Base-by-base conservation (phyloP, 352 stramenopile genomes). In the Phytophthora pinifolia region DNA sequence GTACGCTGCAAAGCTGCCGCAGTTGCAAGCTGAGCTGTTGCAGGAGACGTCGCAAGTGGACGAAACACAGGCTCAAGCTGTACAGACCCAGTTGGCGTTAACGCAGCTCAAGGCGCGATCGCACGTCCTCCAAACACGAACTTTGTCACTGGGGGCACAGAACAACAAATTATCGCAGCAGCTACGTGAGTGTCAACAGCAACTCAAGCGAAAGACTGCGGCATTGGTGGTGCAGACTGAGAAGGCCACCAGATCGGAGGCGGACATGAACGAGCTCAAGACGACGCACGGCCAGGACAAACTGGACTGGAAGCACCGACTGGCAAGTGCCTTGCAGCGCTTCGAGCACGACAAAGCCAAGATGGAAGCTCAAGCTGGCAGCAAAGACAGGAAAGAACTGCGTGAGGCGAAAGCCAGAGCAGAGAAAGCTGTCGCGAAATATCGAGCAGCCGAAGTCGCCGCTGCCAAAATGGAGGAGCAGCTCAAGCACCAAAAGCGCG, bases 21-120 rank as follows among this genome's bases (percentile, higher is more conserved):
- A 60, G 18, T 49, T 85, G n/a, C 69, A 80, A 33, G 61, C 69
- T 0, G 75, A 81, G n/a, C 27, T 85, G 7, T 50, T 71, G 17
- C 31, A 79, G n/a, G 74, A 85, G 31, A 80, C 69, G 0, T 70
- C 55, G 1, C 72, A 77, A 15, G 63, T 70, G 4, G 75, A 85
- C 46, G 69, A 82, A 52, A 74, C 56, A 12, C 62, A 78, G n/a
- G 75, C 75, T 0, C 59, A 71, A 31, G 65, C 59, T 4, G 59
- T 79, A 38, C 72, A 80, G 36, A 62, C 59, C 6, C 72, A 79
- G 30, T 50, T 83, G 17, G 43, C 65, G 7, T 51, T 80, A 17
- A 67, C 62, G 1, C 72, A 82, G 29, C 47, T 82, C 2, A 75
- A 72, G 20, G 75, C 75, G 9, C 69, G 72, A 31, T 63, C 65